phyloP scores from a whole-genome alignment of 2,329 filamentous ascomycete species.

The Zymoseptoria passerinii region DNA sequence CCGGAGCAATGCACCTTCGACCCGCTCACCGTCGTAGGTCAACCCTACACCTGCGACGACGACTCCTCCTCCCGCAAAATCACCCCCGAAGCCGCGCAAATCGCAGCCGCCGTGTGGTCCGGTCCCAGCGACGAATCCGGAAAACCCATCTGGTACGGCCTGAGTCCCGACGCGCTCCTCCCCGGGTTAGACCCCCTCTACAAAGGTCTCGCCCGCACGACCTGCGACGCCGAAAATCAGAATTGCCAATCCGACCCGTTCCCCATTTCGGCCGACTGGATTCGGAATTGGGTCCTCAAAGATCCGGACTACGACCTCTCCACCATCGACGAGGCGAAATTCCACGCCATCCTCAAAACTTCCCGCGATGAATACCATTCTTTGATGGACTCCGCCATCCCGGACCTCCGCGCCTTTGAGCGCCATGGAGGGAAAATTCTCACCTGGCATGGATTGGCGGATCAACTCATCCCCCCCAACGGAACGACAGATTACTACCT shows the following conservation, averaged over 20 bases:
- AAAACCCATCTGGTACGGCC: constrained; percentile 28
- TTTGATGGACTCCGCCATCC: constrained; percentile 31
- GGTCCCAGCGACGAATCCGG: constrained; percentile 20
- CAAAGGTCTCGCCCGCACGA: constrained; percentile 23
- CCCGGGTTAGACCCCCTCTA: constrained; percentile 14
- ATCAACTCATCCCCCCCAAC: constrained; percentile 30
- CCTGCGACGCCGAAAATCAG: constrained; percentile 16
- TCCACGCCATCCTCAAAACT: constrained; percentile 10
- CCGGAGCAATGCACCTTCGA: constrained; percentile 26
- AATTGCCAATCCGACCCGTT: constrained; percentile 25
- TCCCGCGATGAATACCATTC: constrained; percentile 21
- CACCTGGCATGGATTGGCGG: constrained; percentile 28
- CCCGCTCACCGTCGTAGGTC: constrained; percentile 24
- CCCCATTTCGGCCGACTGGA: constrained; percentile 28
- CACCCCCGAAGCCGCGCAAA: constrained; percentile 23
- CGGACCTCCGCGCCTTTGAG: constrained; percentile 31
- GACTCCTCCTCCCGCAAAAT: constrained; percentile 20
- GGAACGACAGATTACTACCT: constrained; percentile 32
- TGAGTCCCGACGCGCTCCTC: constrained; percentile 14
- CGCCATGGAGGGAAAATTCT: constrained; percentile 33
- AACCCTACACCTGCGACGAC: constrained; percentile 20
- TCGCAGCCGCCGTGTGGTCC: constrained; percentile 28
- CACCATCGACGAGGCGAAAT: constrained; percentile 12
- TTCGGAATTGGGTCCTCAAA: constrained; percentile 27
- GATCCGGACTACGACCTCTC: constrained; percentile 18